phyloP scores from a whole-genome alignment of 108 stramenopile species.

The Bacterosira constricta region DNA sequence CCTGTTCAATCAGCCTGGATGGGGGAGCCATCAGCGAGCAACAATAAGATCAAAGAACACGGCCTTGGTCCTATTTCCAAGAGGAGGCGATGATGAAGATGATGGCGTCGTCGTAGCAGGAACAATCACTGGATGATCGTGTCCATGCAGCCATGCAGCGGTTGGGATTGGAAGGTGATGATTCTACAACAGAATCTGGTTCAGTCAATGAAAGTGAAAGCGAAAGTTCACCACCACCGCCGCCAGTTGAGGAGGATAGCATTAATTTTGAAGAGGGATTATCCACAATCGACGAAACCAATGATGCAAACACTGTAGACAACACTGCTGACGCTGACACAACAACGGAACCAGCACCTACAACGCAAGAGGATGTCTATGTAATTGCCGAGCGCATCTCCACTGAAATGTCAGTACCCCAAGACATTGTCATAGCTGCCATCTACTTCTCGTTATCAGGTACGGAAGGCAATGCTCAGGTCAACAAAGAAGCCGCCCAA shows the following conservation, averaged over 20 bases:
- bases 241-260: conserved; percentile 5
- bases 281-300: conserved; percentile 44
- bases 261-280: conserved; percentile 65
- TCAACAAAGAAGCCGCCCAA: conserved; percentile 67
- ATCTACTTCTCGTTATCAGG: conserved; percentile 62
- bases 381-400: conserved; percentile 57
- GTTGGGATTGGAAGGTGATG: conserved; percentile 54
- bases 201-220: background rate
- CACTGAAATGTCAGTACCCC: conserved; percentile 64
- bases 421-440: conserved; percentile 72
- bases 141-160: conserved; percentile 80
- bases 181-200: conserved; percentile 18
- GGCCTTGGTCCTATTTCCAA: background rate
- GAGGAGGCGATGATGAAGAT: background rate
- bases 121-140: conserved; percentile 69
- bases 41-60: no score
- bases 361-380: conserved; percentile 41
- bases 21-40: no score
- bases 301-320: conserved; percentile 2
- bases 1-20: no score
- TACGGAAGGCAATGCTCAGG: conserved; percentile 13
- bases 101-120: conserved; percentile 3
- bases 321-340: background rate
- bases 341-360: background rate
- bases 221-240: conserved; percentile 2